Base-by-base conservation (phyloP, 768 basidiomycete species). In the Lentinula sp. region DNA sequence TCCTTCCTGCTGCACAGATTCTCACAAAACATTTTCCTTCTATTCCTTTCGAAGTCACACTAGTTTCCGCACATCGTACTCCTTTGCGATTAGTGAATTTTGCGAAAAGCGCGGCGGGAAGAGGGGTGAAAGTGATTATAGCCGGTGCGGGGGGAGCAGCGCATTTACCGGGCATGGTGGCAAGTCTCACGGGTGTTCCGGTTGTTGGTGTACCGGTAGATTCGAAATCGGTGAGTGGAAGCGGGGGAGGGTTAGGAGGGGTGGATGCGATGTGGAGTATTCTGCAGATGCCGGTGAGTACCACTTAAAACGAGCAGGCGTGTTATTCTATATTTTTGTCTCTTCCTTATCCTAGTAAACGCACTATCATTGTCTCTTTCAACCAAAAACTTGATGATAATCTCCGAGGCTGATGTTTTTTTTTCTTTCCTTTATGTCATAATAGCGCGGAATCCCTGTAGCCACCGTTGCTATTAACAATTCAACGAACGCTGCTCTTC, bases 101-200 rank as follows among this genome's bases (percentile, higher is more conserved):
- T 64, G 90, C 97, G 1, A 79, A 86, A 49, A 81, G 83, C 8
- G 95, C 95, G 0, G 79, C 81, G 1, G 71, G 79, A 16, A 77
- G 89, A 4, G 91, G 90, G 2, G 65, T 91, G 45, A 75, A 89
- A 50, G 83, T 82, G 4, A 85, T 99, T 72, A 88, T 99, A 46
- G 96, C 96, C 1, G 96, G 96, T 6, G 97, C 97, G 6, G 97
- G 97, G n/a, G 97, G 97, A 0, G 96, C 97, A 1, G 97, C 96
- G 4, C 97, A 99, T 76, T 76, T 99, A 1, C 97, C 97, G 0
- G 97, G 97, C 0, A 99, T 99, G 97, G 93, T 98, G 0, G 97
- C 96, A 4, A 88, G 92, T 18, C 87, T 97, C 88, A 96, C 95
- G 0, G 79, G 86, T 2, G 71, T 98, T 56, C 96, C 97, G 0